Evolutionary conservation across 305 asterid genomes (phyloP), one percentile per base, ranked within the genome.

Genomic region (Stenogyne calaminthoides): DNA sequence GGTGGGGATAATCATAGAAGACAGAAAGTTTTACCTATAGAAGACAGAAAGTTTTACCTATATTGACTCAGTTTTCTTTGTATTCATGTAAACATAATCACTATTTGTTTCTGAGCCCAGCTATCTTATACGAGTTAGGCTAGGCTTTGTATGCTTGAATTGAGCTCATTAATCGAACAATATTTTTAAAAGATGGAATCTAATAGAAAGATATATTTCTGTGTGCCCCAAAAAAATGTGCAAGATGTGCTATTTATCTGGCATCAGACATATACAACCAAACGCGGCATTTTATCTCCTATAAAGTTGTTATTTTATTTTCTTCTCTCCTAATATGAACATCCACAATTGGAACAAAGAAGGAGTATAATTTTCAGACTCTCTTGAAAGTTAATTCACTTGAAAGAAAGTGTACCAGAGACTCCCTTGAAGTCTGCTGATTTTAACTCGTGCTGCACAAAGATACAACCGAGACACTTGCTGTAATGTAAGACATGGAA

Each of bases 381-480:
- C 68, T 68, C 49, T 10, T 16, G 67, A 40, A 18, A 71, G 27
- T 29, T 25, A 11, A 73, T 64, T 60, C 64, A 73, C 29, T 71
- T 60, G 67, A 74, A 34, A 61, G 37, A 39, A 67, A 40, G 55
- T 61, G 3, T 85, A 93, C 98, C 98, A 80, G 98, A 91, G 71
- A 89, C 96, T 55, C 98, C 97, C 84, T 93, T 93, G 84, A 84
- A 86, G 77, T 89, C 80, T 4, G 97, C 84, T 57, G 98, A 87
- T 83, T 85, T 93, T 32, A 79, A 80, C 82, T 93, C 98, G 61
- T 97, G 88, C 80, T 93, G 97, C 71, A 93, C 98, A 75, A 88
- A 91, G 69, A 91, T 89, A 80, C 98, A 93, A 65, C 98, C 97
- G 71, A 93, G 96, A 84, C 98, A 93, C 83, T 93, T 93, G 92